Evolutionary conservation across 192 early-diverging fungal genomes (phyloP), one percentile per base, ranked within the genome.

Genomic region (Mortierella antarctica): DNA sequence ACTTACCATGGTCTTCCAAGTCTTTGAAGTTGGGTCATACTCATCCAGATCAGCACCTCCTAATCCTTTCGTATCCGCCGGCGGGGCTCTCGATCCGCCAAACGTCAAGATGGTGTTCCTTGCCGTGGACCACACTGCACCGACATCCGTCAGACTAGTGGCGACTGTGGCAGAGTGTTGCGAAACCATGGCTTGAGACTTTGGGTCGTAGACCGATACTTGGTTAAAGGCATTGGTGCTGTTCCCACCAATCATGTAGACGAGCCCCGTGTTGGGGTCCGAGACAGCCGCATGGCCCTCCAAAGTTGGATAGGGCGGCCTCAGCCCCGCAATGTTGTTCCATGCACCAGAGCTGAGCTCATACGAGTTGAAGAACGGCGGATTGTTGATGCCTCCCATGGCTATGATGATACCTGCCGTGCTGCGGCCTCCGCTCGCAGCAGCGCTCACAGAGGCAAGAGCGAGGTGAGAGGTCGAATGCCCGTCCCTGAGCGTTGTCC

Each of bases 1-100:
- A 49, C 63, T 67, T 80, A 80, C 76, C 76, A 71, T 71, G 15
- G 41, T 66, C 18, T 61, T 67, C 77, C 77, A 80, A 2, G 44
- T 11, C 60, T 72, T 80, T 8, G 59, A 18, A 5, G 31, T 13
- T 4, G 61, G 54, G 18, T 72, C 65, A 39, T 80, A 80, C 21
- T 72, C 70, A 40, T 58, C 69, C 46, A 68, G 9, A 18, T 62
- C 52, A 8, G n/a, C 58, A 10, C 46, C 6, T 2, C 60, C 60
- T 7, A 72, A 3, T 8, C 57, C 76, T n/a, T 46, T 55, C 2
- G 65, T 45, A 0, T n/a, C 42, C 1, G 59, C 53, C 1, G 63
- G 69, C 18, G 68, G 68, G 21, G 65, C 70, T 59, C 59, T 65
- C n/a, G 77, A 61, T 10, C 77, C 77, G 9, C 77, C 77, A 71